Base-by-base conservation (phyloP, 306 rosid genomes). In the Citrullus mucosospermus region DNA sequence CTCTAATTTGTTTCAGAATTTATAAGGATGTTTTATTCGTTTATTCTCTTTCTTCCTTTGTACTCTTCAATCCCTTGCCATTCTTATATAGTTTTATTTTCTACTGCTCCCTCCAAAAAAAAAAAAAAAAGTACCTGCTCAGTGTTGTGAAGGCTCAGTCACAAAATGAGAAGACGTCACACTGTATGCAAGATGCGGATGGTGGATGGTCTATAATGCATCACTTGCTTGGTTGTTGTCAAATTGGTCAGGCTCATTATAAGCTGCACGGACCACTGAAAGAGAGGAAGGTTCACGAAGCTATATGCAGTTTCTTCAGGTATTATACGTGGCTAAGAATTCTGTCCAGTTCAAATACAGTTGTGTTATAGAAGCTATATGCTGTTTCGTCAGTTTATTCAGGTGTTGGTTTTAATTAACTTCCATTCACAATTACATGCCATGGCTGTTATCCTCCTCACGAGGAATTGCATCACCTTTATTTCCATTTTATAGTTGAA, bases 301-400 rank as follows among this genome's bases (percentile, higher is more conserved):
- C 98, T 86, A 82, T 88, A 75, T 71, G 91, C 56, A 89, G 98
- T 87, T 95, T 95, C 90, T 95, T 91, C 86, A 91, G 98, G 97
- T 95, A 86, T 77, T 44, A 74, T 44, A 25, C 50, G 59, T 77
- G 30, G n/a, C 25, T 1, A 28, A 60, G 20, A 43, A 50, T 67
- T 25, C n/a, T 70, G 36, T 48, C 13, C 54, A 3, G 12, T 48
- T 48, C 54, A 48, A 48, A 48, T 48, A 48, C 17, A 3, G 39
- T 1, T 12, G 17, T 48, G 54, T 48, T 5, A 4, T 48, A 48
- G 96, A 92, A 85, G 97, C 98, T 86, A 82, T 88, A 75, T 70
- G 90, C 55, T 88, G 98, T 87, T 95, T 90, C 91, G 92, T 91
- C 87, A 92, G 98, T 22, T n/a, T n/a, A n/a, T 43, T 48, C 54